These are phyloP conservation scores for Acorus calamus DNA, from an alignment of 106 monocot genomes.

Conservation along the genomic window DNA sequence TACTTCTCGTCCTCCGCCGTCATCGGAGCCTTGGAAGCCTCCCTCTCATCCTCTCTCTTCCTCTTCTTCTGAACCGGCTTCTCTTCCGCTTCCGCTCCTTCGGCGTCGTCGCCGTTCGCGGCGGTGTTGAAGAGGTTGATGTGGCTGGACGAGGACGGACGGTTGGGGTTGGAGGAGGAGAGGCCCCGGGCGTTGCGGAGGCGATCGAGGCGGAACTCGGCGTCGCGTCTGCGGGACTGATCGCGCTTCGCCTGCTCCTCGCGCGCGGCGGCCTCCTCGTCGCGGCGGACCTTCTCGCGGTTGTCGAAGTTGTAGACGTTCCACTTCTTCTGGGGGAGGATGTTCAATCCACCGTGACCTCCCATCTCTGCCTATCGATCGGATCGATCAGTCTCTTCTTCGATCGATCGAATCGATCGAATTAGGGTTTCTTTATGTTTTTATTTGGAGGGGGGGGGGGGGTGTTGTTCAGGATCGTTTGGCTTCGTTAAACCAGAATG, in stretches of 20 bases:
- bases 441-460: too few relatives aligned
- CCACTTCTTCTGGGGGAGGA: constrained; percentile 95
- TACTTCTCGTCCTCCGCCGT: constrained; percentile 89
- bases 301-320: constrained; percentile 98
- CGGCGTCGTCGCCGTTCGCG: not conserved
- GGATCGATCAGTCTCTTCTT: not conserved
- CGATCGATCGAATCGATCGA: too few relatives aligned
- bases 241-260: constrained; percentile 83
- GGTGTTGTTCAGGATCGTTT: too few relatives aligned
- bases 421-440: too few relatives aligned
- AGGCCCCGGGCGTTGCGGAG: constrained; percentile 55
- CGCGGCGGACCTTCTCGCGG: constrained; percentile 87
- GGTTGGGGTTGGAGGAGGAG: not conserved
- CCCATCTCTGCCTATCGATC: constrained; percentile 40
- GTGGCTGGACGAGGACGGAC: not conserved
- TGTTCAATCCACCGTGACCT: constrained; percentile 90
- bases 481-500: too few relatives aligned
- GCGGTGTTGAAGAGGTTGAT: not conserved
- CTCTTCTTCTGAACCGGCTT: constrained; percentile 10
- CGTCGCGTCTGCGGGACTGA: constrained; percentile 56
- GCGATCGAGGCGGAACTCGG: constrained; percentile 60
- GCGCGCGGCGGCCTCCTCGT: constrained; percentile 81
- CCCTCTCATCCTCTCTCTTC: constrained; percentile 28
- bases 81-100: constrained; percentile 11
- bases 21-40: constrained; percentile 3